These are phyloP conservation scores for Mortierella antarctica DNA, from an alignment of 192 early-diverging fungal species.

Conservation along the genomic window DNA sequence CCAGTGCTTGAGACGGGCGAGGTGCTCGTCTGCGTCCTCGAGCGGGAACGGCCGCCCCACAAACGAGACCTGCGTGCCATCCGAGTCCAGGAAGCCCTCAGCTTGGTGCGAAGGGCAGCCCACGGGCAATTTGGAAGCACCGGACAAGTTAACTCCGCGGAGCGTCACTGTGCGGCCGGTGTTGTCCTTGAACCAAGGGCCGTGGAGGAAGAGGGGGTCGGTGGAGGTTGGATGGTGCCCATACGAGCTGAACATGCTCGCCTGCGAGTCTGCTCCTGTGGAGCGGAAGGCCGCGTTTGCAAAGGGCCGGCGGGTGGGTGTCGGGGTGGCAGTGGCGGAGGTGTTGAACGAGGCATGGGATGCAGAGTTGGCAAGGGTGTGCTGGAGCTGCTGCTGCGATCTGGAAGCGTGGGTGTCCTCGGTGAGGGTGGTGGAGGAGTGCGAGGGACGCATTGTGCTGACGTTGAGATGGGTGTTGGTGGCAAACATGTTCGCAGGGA, in stretches of 20 bases:
- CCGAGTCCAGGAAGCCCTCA: slow-evolving; percentile 65
- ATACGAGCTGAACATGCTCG: slow-evolving; percentile 22
- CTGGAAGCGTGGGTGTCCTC: slow-evolving; percentile 10
- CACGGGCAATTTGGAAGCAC: slow-evolving; percentile 63
- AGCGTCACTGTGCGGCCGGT: slow-evolving; percentile 62
- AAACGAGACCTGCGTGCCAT: slow-evolving; percentile 70
- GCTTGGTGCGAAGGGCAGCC: slow-evolving; percentile 55
- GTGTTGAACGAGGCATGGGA: slow-evolving; percentile 41
- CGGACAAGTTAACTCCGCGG: slow-evolving; percentile 66
- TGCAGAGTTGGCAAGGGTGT: slow-evolving; percentile 24
- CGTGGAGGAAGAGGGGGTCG: slow-evolving; percentile 23
- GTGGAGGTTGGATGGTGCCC: slow-evolving; percentile 47
- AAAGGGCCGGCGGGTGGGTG: slow-evolving; percentile 22
- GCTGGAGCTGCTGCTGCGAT: slow-evolving; percentile 6
- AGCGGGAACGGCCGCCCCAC: slow-evolving; percentile 79
- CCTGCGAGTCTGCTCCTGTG: background rate
- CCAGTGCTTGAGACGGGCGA: slow-evolving; percentile 70
- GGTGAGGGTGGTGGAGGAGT: slow-evolving; percentile 42
- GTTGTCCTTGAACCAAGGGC: slow-evolving; percentile 62
- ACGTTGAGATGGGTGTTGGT: background rate
- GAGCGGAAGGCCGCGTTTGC: slow-evolving; percentile 19
- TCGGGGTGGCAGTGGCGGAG: slow-evolving; percentile 17
- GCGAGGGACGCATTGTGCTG: slow-evolving; percentile 18
- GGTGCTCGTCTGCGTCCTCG: slow-evolving; percentile 77
- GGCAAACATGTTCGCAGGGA: background rate